Base-by-base conservation (phyloP, 768 basidiomycete genomes). In the Pleurotus djamor region DNA sequence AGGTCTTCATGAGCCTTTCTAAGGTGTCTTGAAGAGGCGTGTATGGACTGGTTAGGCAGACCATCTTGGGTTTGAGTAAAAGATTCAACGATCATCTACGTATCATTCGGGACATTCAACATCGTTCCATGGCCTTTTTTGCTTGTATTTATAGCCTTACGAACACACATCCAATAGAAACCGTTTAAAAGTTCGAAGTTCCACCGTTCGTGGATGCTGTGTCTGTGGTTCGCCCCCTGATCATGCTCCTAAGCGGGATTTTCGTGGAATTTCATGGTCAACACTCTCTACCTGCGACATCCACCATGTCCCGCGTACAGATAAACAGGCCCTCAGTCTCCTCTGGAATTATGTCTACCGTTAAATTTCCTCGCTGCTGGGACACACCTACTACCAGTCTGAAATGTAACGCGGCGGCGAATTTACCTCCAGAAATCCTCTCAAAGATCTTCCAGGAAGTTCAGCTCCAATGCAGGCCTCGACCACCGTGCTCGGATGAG, bases 81-180 rank as follows among this genome's bases (percentile, higher is more conserved):
- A 81, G 80, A 81, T 83, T 84, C 83, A 85, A 85, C 82, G 80
- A 61, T 79, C 79, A 75, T 66, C 61, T 60, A 63, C 56, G 63
- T 49, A 12, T 49, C 61, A 47, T 62, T 66, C 70, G 21, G 78
- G 78, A 77, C 78, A 78, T 82, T 82, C 82, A 83, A 83, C 81
- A 82, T 77, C 61, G 79, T 79, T 78, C 75, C 41, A 14, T 2
- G 17, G 21, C n/a, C 8, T 28, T 48, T 48, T 28, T 28, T 28
- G 21, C 35, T 43, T 56, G 54, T 56, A 56, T 56, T 56, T 21
- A 44, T 56, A 56, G 54, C 28, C 41, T 37, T 56, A n/a, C 21
- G 21, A 28, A 28, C 14, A 47, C 45, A n/a, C 38, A 10, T 41
- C 38, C 10, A 10, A 41, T 41, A n/a, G 38, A 10, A 41, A n/a